Evolutionary conservation across 164 flowering plant genomes (phyloP).

Genomic region (Aristolochia fimbriata): DNA sequence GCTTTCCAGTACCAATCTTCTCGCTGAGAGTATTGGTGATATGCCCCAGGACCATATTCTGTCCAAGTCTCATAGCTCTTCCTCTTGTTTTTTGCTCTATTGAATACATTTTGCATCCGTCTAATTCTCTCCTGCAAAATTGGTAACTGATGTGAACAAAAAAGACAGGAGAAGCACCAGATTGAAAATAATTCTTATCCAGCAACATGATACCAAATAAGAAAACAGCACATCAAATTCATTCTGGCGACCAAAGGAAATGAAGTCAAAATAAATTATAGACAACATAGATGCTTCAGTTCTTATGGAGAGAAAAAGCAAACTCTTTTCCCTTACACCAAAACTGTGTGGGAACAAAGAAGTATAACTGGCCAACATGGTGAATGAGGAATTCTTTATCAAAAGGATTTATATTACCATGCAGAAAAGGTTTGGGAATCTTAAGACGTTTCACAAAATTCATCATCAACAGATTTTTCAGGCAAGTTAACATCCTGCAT

Average conservation of each 20-base stretch:
- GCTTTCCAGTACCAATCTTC: conserved; percentile 83
- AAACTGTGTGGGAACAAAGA: too few species aligned
- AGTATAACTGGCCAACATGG: too few species aligned
- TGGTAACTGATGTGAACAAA: background rate
- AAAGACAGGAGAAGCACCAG: background rate
- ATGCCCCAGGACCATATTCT: conserved; percentile 53
- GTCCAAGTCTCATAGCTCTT: conserved; percentile 81
- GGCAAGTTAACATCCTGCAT: too few species aligned
- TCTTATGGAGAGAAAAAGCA: too few species aligned
- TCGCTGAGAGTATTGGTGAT: conserved; percentile 70
- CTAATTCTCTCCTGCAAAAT: conserved; percentile 77
- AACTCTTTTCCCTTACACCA: too few species aligned
- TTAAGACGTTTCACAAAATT: too few species aligned
- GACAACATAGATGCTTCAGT: background rate
- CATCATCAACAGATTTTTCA: too few species aligned
- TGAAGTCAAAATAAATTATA: background rate
- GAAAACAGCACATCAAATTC: background rate
- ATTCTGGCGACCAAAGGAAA: background rate
- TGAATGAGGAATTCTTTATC: too few species aligned
- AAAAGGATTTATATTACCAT: too few species aligned
- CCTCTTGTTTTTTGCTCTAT: conserved; percentile 81
- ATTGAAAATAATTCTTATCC: background rate
- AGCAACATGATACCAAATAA: background rate
- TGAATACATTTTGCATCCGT: conserved; percentile 97
- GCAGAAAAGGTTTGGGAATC: too few species aligned